These are phyloP conservation scores for Dissophora ornata DNA, from an alignment of 192 early-diverging fungal species.

Conservation along the genomic window DNA sequence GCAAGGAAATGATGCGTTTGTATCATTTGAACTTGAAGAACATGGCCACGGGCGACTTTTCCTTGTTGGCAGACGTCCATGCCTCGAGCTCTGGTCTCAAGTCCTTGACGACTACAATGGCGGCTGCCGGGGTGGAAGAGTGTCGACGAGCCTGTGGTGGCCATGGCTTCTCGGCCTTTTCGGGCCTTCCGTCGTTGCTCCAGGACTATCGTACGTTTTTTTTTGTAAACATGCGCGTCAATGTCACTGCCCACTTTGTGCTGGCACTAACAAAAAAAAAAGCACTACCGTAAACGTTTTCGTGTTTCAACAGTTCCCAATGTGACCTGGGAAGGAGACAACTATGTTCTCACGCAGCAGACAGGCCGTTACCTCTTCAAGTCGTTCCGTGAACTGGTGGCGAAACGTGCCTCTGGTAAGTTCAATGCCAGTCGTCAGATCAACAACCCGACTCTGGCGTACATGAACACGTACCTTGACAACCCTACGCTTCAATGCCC, in stretches of 20 bases:
- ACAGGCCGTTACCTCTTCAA: conserved; percentile 72
- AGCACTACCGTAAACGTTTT: no score
- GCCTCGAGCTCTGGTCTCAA: conserved; percentile 80
- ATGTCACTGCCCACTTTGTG: no score
- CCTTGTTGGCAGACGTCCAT: conserved; percentile 76
- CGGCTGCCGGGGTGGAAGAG: conserved; percentile 74
- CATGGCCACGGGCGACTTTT: conserved; percentile 69
- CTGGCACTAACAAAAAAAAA: no score
- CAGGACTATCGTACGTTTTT: conserved; percentile 63
- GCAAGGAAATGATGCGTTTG: conserved; percentile 67
- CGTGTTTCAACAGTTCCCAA: conserved; percentile 61
- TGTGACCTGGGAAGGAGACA: conserved; percentile 87
- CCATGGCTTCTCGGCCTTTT: conserved; percentile 80
- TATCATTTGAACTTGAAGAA: conserved; percentile 70
- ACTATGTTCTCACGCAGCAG: conserved; percentile 88
- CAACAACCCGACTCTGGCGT: conserved; percentile 47
- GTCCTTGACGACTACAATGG: conserved; percentile 74
- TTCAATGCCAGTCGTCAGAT: conserved; percentile 13
- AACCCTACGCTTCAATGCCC: conserved; percentile 67
- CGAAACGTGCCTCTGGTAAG: conserved; percentile 38
- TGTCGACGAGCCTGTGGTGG: conserved; percentile 81
- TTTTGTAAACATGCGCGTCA: no score
- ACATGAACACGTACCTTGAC: conserved; percentile 60
- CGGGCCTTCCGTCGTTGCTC: conserved; percentile 75
- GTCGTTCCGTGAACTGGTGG: conserved; percentile 47